Evolutionary conservation across 345 rosid species (phyloP).

Genomic region (Aurinia saxatilis): DNA sequence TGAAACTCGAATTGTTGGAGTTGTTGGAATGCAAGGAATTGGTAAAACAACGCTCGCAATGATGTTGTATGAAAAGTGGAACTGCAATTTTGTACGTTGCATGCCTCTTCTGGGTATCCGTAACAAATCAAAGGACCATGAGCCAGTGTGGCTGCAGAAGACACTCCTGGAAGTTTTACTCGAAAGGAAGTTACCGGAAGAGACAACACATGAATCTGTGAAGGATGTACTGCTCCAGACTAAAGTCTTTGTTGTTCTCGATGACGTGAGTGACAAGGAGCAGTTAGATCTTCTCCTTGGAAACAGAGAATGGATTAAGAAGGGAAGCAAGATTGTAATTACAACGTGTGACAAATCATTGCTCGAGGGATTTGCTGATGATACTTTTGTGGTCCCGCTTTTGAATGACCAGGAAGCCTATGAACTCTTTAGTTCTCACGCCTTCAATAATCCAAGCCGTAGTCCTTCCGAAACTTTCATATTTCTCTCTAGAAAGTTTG

Average conservation of each 20-base stretch:
- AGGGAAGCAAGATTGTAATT: constrained; percentile 23
- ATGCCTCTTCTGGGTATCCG: background rate
- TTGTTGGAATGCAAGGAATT: constrained; percentile 19
- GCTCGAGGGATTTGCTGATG: background rate
- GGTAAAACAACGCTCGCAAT: constrained; percentile 13
- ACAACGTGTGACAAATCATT: constrained; percentile 15
- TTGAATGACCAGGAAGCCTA: no score
- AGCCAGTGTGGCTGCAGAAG: background rate
- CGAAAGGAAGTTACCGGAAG: no score
- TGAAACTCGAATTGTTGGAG: constrained; percentile 7
- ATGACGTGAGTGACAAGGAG: constrained; percentile 4
- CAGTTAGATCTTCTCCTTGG: background rate
- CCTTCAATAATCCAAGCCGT: no score
- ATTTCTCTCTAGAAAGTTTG: constrained; percentile 14
- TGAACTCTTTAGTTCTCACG: no score
- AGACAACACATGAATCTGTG: no score
- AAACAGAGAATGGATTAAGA: background rate
- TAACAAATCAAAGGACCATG: background rate
- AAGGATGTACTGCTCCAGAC: no score
- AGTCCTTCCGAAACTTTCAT: no score
- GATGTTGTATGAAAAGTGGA: background rate
- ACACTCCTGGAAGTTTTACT: background rate
- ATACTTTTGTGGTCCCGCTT: constrained; percentile 4
- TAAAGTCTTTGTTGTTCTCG: constrained; percentile 23
- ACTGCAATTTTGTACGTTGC: background rate